Evolutionary conservation across 2,329 filamentous ascomycete species (phyloP).

Genomic region (Colletotrichum endophyticum): DNA sequence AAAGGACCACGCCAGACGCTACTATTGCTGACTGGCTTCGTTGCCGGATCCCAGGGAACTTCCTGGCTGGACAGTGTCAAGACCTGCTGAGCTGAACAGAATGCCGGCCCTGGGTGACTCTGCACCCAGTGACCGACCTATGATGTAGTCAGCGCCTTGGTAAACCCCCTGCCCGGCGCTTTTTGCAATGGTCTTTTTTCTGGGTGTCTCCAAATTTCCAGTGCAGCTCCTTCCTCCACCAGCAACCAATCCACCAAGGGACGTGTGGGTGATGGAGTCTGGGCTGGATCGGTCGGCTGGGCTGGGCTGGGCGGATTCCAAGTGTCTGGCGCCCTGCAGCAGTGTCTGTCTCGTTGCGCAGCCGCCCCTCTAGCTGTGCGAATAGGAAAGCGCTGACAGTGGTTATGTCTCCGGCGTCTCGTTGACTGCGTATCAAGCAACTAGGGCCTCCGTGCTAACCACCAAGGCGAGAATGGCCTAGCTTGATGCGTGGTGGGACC

Average conservation of each 20-base stretch:
- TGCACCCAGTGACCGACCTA: slow-evolving; percentile 1
- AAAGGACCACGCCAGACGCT: neutral
- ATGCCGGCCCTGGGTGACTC: neutral
- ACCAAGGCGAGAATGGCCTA: neutral
- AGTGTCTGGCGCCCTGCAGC: neutral
- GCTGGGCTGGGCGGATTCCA: slow-evolving; percentile 8
- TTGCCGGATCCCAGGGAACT: neutral
- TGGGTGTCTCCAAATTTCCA: neutral
- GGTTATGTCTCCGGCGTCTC: neutral
- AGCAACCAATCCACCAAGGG: neutral
- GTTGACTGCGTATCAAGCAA: neutral
- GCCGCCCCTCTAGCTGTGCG: neutral
- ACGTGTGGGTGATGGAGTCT: neutral
- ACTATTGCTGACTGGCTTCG: neutral
- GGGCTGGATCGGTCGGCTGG: neutral
- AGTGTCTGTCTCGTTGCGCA: neutral
- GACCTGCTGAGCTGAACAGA: neutral
- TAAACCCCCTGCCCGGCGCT: slow-evolving; percentile 1
- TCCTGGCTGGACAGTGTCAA: neutral
- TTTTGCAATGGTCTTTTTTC: neutral
- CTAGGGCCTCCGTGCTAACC: neutral
- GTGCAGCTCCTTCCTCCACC: neutral
- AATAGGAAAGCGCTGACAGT: neutral
- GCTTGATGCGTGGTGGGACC: neutral
- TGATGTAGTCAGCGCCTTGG: slow-evolving; percentile 12